Evolutionary conservation across 805 yeast genomes (phyloP).

Genomic region (Saturnispora halmiae): DNA sequence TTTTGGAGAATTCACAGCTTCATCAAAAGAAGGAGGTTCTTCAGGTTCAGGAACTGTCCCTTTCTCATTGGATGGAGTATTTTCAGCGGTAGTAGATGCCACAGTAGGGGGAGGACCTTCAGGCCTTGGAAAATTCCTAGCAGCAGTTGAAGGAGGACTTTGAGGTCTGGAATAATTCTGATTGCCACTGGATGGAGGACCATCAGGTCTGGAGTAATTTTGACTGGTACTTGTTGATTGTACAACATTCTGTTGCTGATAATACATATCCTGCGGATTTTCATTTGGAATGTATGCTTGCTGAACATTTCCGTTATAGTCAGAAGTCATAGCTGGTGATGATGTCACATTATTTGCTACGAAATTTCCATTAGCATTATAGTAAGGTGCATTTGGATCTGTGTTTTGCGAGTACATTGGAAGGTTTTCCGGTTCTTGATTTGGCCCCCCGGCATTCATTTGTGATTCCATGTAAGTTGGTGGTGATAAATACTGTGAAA

Average conservation of each 20-base stretch:
- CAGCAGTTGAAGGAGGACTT: not conserved
- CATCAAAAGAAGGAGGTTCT: conserved; percentile 1
- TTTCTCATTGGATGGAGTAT: not conserved
- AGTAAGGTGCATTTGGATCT: conserved; percentile 64
- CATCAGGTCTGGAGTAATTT: not conserved
- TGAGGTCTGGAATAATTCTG: not conserved
- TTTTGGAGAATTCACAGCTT: not conserved
- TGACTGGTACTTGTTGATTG: not conserved
- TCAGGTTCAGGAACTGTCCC: not conserved
- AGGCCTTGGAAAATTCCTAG: not conserved
- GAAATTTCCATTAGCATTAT: conserved; percentile 53
- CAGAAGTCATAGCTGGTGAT: not conserved
- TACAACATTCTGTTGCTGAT: not conserved
- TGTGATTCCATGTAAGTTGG: conserved; percentile 67
- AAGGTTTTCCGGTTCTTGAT: conserved; percentile 29
- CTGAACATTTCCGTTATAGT: not conserved
- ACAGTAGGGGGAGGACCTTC: not conserved
- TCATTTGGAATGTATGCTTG: not conserved
- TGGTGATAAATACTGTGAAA: conserved; percentile 49
- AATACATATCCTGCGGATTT: not conserved
- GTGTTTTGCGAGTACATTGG: conserved; percentile 65
- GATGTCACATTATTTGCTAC: conserved; percentile 18
- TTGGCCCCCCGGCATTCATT: conserved; percentile 29
- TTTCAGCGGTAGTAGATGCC: not conserved
- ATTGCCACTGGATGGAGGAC: not conserved